Evolutionary conservation across 1,284 basidiomycete species (phyloP).

Genomic region (Sphaerobolus stellatus): DNA sequence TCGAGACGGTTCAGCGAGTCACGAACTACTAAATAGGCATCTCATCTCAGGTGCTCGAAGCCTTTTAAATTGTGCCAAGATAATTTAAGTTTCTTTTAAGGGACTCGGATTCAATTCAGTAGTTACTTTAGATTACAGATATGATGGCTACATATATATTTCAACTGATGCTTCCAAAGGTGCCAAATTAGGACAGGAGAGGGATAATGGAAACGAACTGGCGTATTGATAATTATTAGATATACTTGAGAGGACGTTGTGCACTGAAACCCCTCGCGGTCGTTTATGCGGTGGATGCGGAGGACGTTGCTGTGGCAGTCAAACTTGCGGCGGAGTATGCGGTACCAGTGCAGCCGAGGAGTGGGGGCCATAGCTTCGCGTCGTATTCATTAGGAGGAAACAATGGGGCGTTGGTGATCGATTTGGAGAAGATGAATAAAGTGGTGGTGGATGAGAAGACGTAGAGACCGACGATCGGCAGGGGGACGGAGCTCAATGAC

Average conservation of each 20-base stretch:
- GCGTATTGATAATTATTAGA: too few species aligned
- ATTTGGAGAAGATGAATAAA: slow-evolving; percentile 6
- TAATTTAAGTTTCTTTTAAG: too few species aligned
- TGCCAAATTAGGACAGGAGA: too few species aligned
- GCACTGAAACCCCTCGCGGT: slow-evolving; percentile 8
- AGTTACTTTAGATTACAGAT: too few species aligned
- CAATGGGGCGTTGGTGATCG: slow-evolving; percentile 6
- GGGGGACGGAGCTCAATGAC: slow-evolving; percentile 9
- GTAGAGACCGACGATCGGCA: slow-evolving; percentile 3
- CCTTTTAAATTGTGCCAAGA: too few species aligned
- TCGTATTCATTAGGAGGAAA: slow-evolving; percentile 3
- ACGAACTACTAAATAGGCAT: too few species aligned
- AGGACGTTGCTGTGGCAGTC: slow-evolving; percentile 12
- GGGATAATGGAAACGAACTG: too few species aligned
- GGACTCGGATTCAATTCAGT: too few species aligned
- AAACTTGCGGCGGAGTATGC: slow-evolving; percentile 5
- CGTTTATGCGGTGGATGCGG: neutral
- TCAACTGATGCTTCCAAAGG: too few species aligned
- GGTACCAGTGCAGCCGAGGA: slow-evolving; percentile 9
- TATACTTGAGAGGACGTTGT: neutral
- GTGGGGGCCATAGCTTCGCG: slow-evolving; percentile 12
- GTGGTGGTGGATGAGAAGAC: slow-evolving; percentile 1
- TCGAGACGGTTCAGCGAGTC: too few species aligned
- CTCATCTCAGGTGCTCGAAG: too few species aligned
- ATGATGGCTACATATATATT: too few species aligned